Evolutionary conservation across 179 eudicot genomes (phyloP).

Genomic region (Sideroxylon spinosum): DNA sequence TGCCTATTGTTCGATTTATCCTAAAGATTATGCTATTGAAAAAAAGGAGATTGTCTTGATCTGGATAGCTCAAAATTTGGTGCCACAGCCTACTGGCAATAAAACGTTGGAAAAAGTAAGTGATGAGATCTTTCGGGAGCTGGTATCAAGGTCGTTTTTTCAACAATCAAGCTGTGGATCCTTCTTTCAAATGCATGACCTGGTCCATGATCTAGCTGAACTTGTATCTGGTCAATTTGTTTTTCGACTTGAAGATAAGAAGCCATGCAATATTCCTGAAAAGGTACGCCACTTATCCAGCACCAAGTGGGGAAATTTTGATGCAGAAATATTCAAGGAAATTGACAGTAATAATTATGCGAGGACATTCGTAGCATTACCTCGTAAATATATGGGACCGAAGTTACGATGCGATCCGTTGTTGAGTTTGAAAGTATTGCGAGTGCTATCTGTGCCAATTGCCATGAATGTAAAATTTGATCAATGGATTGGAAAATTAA

Average conservation of each 20-base stretch:
- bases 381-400: not conserved
- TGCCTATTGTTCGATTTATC: constrained; percentile 30
- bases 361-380: constrained; percentile 17
- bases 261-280: not conserved
- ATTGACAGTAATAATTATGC: not conserved
- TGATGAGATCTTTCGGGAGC: not conserved
- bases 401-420: not conserved
- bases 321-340: not conserved
- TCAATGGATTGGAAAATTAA: constrained; percentile 5
- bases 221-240: not conserved
- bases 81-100: not conserved
- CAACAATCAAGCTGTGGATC: not conserved
- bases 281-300: not conserved
- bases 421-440: not conserved
- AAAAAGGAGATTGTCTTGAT: constrained; percentile 2
- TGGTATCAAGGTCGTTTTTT: not conserved
- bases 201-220: constrained; percentile 26
- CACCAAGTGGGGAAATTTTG: not conserved
- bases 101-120: not conserved
- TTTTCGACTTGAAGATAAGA: not conserved
- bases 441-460: constrained; percentile 14
- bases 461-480: constrained; percentile 1
- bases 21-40: constrained; percentile 18
- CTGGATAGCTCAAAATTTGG: constrained; percentile 9
- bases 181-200: constrained; percentile 24